Evolutionary conservation across 495 filamentous ascomycete species (phyloP), one percentile per base, ranked within the genome.

Genomic region (Antarctomyces pellizariae): DNA sequence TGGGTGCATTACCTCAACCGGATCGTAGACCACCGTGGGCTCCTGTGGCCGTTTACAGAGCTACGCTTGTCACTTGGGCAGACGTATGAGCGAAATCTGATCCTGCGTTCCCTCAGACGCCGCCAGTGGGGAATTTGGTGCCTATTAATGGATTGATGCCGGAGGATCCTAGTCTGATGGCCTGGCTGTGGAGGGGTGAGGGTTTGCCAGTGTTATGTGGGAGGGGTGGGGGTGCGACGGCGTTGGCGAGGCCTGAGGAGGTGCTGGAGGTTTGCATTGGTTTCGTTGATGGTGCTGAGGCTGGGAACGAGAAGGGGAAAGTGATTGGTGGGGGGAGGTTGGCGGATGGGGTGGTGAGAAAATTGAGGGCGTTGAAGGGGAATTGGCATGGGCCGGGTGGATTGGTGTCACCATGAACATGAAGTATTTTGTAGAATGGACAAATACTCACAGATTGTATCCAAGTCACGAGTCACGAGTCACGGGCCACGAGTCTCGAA

Each of bases 41-140:
- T 56, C 37, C 57, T 13, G 48, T 46, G 2, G 62, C 54, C 12
- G 35, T 65, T 23, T 65, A 66, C 41, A 52, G 62, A 6, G 59
- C 49, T 2, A 49, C 49, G 4, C 41, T 64, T 17, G 48, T 62
- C 30, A 37, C 65, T 4, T 66, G 61, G 59, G 39, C 42, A 1
- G 50, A 52, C 25, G n/a, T n/a, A n/a, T n/a, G n/a, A n/a, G n/a
- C n/a, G n/a, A n/a, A n/a, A n/a, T n/a, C n/a, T 53, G 5, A 49
- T 22, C 39, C 48, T 14, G 42, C 36, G 34, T 44, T 47, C 39
- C 44, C 48, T 29, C 30, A 38, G 16, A 36, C 6, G n/a, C 5
- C 22, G 6, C 24, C 24, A 5, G 16, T 16, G n/a, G 32, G 26
- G 4, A 16, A 12, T 10, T 16, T 29, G 5, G 42, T 57, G 1